Evolutionary conservation across 768 basidiomycete species (phyloP).

Genomic region (Lactarius hengduanensis): DNA sequence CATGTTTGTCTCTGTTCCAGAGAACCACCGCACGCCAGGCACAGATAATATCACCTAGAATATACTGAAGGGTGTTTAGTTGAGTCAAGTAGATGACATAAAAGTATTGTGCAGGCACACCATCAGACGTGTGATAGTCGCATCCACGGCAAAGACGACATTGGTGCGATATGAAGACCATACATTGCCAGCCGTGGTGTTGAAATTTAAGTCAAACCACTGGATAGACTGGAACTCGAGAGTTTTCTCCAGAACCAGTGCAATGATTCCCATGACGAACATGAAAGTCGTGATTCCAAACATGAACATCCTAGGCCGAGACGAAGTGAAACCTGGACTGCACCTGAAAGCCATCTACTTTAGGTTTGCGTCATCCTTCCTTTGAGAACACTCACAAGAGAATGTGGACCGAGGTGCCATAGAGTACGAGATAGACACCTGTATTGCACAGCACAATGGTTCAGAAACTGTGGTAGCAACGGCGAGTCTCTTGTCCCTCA

Average conservation of each 20-base stretch:
- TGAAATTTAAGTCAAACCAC: not conserved
- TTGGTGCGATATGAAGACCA: not conserved
- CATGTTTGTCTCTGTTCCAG: not conserved
- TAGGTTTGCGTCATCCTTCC: not conserved
- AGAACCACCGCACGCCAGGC: slow-evolving; percentile 1
- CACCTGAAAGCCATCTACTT: not conserved
- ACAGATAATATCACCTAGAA: not conserved
- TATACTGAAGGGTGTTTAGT: not conserved
- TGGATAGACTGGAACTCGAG: not conserved
- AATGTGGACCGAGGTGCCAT: slow-evolving; percentile 13
- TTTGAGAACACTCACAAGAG: slow-evolving; percentile 11
- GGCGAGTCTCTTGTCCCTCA: not conserved
- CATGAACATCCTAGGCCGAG: not conserved
- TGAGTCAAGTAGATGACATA: not conserved
- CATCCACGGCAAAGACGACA: not conserved
- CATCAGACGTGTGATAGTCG: not conserved
- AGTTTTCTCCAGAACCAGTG: not conserved
- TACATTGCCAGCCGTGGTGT: too few species aligned
- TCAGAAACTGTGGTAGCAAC: not conserved
- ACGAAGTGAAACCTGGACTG: not conserved
- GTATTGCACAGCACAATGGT: not conserved
- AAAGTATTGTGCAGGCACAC: not conserved
- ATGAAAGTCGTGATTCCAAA: not conserved
- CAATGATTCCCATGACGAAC: not conserved
- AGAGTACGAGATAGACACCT: slow-evolving; percentile 16